These are phyloP conservation scores for Skeletonema tropicum DNA, from an alignment of 108 stramenopile genomes.

Conservation along the genomic window DNA sequence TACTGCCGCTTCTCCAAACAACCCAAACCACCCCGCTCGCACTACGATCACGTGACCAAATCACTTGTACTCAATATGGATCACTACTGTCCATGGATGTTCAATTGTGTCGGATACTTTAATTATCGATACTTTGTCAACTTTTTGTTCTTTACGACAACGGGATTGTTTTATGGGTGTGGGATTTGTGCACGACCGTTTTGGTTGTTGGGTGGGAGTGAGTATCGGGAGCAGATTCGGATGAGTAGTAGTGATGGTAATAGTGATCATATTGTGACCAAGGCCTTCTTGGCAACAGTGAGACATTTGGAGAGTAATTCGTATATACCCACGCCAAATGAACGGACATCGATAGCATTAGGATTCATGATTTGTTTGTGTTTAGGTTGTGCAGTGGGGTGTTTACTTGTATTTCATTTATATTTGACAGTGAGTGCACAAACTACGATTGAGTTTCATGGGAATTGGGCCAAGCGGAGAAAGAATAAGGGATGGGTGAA, in stretches of 20 bases:
- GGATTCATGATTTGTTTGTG: constrained; percentile 85
- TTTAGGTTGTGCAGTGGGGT: constrained; percentile 72
- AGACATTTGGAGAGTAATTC: constrained; percentile 49
- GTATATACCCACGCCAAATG: constrained; percentile 62
- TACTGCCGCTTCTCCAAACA: constrained; percentile 76
- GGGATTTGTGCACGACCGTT: constrained; percentile 67
- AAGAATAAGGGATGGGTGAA: constrained; percentile 61
- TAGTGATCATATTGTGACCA: not conserved
- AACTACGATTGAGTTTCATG: constrained; percentile 94
- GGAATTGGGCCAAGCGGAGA: constrained; percentile 61
- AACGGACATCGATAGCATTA: constrained; percentile 69
- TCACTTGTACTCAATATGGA: constrained; percentile 93
- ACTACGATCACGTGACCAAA: constrained; percentile 89
- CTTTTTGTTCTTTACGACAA: constrained; percentile 81
- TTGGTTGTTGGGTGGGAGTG: constrained; percentile 35
- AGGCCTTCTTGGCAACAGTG: constrained; percentile 13
- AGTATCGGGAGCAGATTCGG: constrained; percentile 53
- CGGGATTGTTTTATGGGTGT: constrained; percentile 78
- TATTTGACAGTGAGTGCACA: constrained; percentile 78
- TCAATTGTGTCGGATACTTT: constrained; percentile 93
- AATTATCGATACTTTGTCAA: constrained; percentile 98
- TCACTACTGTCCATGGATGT: constrained; percentile 98
- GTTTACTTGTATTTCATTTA: constrained; percentile 80
- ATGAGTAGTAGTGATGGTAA: not conserved
- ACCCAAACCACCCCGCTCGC: constrained; percentile 89